Evolutionary conservation across 1,284 basidiomycete genomes (phyloP), one percentile per base, ranked within the genome.

Genomic region (Apiotrichum mycotoxinovorans): DNA sequence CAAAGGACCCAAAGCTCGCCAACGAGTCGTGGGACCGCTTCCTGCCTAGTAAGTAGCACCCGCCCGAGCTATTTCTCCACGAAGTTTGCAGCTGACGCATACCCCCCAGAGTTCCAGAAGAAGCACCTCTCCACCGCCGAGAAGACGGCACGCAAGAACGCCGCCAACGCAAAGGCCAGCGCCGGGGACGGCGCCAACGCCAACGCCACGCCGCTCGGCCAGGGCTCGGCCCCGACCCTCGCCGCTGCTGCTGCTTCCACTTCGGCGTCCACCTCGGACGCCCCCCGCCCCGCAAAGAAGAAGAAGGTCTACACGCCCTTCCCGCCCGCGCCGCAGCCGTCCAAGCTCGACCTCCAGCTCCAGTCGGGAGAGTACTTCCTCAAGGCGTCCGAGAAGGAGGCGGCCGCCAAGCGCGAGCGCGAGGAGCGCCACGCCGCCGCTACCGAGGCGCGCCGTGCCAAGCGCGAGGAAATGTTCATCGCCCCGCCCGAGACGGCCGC

Each of bases 271-370:
- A n/a, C 53, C 2, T 1, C 65, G 7, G 30, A 58, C 47, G 60
- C 67, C 46, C 53, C 56, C 26, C 63, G 54, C 2, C 38, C 59
- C 14, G 42, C 44, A 67, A 80, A 81, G 43, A 83, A 85, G 71
- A 93, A 97, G 84, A 98, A 98, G 78, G 83, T 87, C n/a, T 99
- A 98, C 76, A 99, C 96, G 15, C 96, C 96, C 3, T 99, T 98
- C 85, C 96, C 96, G 33, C 96, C 96, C 26, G 81, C 94, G 7
- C 96, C 96, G 70, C 82, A 86, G 65, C 94, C 92, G 37, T 86
- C 91, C 69, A 98, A 98, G 87, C 82, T 98, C 71, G 95, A 99
- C 76, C 74, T 94, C 54, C 89, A 98, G 81, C 82, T 98, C 65
- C 94, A 97, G 73, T 89, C 88, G 5, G 95, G 95, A 79, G 95